A percentile compares a stretch with the other conserved stretches of the same genome.
Conservation (phyloP, 1,284 basidiomycete genomes). For the Coniophora puteana region DNA sequence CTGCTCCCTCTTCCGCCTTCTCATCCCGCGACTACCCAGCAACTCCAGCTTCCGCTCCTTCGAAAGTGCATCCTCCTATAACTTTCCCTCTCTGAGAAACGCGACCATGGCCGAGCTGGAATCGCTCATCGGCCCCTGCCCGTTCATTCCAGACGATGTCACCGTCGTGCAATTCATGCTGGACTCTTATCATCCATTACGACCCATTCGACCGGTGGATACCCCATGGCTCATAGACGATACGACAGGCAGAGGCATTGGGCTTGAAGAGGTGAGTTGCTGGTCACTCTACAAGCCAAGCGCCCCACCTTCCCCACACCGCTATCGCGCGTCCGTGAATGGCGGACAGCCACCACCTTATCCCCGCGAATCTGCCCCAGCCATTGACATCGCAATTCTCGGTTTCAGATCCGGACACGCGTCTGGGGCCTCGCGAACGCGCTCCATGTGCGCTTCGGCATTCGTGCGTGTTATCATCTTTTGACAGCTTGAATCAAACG, state of each 20-base stretch:
- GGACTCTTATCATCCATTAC: slow-evolving; percentile 46
- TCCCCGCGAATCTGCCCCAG: background rate
- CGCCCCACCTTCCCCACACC: no score
- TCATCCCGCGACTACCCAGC: no score
- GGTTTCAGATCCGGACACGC: slow-evolving; percentile 47
- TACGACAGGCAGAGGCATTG: slow-evolving; percentile 42
- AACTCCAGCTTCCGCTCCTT: no score
- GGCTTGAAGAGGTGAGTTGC: slow-evolving; percentile 42
- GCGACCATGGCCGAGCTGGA: slow-evolving; percentile 39
- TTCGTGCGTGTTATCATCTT: slow-evolving; percentile 29
- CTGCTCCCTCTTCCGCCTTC: no score
- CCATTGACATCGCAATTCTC: no score
- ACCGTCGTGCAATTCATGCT: slow-evolving; percentile 69
- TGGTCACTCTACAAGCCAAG: background rate
- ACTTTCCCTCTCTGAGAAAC: no score
- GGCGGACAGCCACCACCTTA: background rate
- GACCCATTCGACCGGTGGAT: slow-evolving; percentile 36
- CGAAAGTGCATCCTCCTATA: no score
- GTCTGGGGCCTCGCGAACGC: slow-evolving; percentile 56
- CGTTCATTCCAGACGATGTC: slow-evolving; percentile 61
- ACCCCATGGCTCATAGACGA: slow-evolving; percentile 64
- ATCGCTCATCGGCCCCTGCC: slow-evolving; percentile 35
- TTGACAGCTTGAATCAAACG: background rate
- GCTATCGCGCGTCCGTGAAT: background rate
- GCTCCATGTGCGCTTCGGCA: slow-evolving; percentile 41